These are phyloP conservation scores for Solanum corneliomulleri DNA, from an alignment of 257 asterid genomes.

Conservation along the genomic window DNA sequence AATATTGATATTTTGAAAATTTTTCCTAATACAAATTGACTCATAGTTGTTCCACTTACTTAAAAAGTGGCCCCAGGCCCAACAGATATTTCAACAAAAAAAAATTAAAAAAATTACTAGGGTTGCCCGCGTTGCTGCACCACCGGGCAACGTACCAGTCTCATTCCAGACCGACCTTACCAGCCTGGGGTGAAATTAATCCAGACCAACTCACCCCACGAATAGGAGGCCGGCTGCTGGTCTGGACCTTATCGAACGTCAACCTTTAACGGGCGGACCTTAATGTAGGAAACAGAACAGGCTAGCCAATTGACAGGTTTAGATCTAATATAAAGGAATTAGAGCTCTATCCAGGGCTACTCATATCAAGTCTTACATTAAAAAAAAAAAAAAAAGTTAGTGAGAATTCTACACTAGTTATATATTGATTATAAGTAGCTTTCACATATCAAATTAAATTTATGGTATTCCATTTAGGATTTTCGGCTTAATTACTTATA, in stretches of 20 bases:
- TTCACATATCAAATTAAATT: background rate
- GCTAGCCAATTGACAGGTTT: background rate
- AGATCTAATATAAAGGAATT: background rate
- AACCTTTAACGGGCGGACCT: background rate
- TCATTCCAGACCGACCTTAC: background rate
- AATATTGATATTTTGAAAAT: too few species aligned
- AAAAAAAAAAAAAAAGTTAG: background rate
- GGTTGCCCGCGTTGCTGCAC: background rate
- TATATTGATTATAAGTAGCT: too few species aligned
- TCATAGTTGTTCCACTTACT: too few species aligned
- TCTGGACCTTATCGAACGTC: background rate
- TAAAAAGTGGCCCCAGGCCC: too few species aligned
- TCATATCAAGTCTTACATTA: background rate
- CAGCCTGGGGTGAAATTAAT: background rate
- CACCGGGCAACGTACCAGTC: background rate
- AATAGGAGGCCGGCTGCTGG: background rate
- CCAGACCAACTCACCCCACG: background rate
- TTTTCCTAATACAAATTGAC: too few species aligned
- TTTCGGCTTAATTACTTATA: too few species aligned
- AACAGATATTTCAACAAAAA: too few species aligned
- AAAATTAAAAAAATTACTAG: too few species aligned
- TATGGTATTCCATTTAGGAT: too few species aligned
- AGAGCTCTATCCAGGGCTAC: background rate
- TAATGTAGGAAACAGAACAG: background rate
- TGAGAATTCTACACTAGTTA: background rate